phyloP scores from a whole-genome alignment of 192 early-diverging fungal genomes.

The Blastocladiella britannica region DNA sequence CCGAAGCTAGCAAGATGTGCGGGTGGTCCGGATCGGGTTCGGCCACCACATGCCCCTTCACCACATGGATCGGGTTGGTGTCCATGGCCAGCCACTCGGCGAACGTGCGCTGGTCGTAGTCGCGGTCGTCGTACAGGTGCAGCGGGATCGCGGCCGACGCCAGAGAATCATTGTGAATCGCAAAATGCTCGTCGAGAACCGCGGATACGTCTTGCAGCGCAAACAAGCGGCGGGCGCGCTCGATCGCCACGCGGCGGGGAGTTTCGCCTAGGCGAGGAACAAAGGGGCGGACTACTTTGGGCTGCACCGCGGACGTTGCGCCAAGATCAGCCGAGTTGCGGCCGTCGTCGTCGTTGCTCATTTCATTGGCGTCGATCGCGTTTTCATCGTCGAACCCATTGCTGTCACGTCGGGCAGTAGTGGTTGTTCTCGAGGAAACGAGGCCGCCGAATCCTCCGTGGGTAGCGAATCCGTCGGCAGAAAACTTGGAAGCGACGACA shows the following conservation, averaged over 20 bases:
- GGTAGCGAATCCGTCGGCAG: no score
- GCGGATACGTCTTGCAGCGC: slow-evolving; percentile 15
- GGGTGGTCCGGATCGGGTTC: not conserved
- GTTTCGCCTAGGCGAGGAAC: slow-evolving; percentile 21
- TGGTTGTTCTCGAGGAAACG: no score
- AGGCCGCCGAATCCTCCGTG: no score
- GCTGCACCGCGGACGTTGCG: slow-evolving; percentile 27
- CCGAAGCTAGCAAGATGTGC: slow-evolving; percentile 5
- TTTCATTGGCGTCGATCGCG: no score
- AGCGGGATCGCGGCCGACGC: slow-evolving; percentile 12
- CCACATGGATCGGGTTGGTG: not conserved
- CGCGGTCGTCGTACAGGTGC: slow-evolving; percentile 20
- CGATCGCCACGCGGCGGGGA: slow-evolving; percentile 32
- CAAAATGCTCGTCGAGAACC: not conserved
- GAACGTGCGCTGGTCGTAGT: slow-evolving; percentile 22
- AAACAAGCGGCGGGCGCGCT: slow-evolving; percentile 24
- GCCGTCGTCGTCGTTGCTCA: no score
- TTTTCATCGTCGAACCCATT: no score
- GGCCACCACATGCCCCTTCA: not conserved
- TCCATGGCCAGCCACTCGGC: slow-evolving; percentile 27
- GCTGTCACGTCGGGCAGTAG: no score
- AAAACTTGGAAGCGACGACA: no score
- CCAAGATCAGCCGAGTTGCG: no score
- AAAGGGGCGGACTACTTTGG: slow-evolving; percentile 28
- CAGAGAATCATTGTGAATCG: not conserved